Percentiles rank a stretch among this genome's conserved stretches.
These are phyloP conservation scores for Pichia sp. DNA, from an alignment of 1,139 yeast species.

Conservation along the genomic window DNA sequence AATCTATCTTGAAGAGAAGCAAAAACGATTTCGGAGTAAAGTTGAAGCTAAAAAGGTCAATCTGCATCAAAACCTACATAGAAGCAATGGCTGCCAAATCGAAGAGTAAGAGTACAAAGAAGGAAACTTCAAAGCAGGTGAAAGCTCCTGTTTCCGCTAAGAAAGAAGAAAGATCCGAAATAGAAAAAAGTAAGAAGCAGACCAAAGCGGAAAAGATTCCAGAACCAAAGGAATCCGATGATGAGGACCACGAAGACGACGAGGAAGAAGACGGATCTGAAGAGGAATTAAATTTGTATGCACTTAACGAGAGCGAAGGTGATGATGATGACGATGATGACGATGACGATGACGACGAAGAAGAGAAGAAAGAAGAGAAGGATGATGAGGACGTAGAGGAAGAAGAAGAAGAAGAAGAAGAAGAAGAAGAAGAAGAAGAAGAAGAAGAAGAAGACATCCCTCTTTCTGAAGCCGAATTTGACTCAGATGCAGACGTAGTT, in stretches of 20 bases:
- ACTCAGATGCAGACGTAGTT: constrained; percentile 60
- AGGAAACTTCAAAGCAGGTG: constrained; percentile 37
- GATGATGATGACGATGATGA: constrained; percentile 45
- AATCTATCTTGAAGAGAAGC: too few species aligned
- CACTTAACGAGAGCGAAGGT: constrained; percentile 49
- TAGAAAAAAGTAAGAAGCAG: not conserved
- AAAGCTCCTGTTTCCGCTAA: constrained; percentile 40
- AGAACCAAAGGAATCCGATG: not conserved
- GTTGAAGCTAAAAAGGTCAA: too few species aligned
- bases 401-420: constrained; percentile 36
- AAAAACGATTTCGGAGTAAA: too few species aligned
- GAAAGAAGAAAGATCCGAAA: constrained; percentile 12
- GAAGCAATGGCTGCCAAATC: constrained; percentile 7
- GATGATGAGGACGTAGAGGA: constrained; percentile 47
- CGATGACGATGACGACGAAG: constrained; percentile 34
- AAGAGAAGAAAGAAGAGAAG: constrained; percentile 39
- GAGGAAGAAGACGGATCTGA: constrained; percentile 19
- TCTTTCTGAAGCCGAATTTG: constrained; percentile 62
- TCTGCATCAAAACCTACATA: too few species aligned
- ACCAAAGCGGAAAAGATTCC: constrained; percentile 1
- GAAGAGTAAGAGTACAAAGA: constrained; percentile 34
- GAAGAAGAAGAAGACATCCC: constrained; percentile 64
- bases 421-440: constrained; percentile 40
- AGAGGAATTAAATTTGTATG: constrained; percentile 47
- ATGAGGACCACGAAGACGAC: not conserved